Evolutionary conservation across 768 basidiomycete species (phyloP), one percentile per base, ranked within the genome.

Genomic region (Podaxis sp.): DNA sequence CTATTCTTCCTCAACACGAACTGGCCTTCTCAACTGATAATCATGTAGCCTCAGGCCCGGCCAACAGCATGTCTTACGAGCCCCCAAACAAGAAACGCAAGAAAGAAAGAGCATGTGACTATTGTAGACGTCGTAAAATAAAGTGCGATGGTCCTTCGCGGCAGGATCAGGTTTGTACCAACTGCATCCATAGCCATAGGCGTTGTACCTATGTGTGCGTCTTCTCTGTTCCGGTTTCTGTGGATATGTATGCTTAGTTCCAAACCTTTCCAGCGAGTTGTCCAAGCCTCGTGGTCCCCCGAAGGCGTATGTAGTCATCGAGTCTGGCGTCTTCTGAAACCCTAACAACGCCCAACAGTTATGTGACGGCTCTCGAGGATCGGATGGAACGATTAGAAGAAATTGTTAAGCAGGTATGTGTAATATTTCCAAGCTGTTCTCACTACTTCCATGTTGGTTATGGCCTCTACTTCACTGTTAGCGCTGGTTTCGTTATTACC

Each of bases 211-310:
- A 89, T 68, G 64, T 87, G 86, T 86, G 65, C 54, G 84, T 77
- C 39, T 57, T 38, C 40, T 53, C 46, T 3, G 44, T 52, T 61
- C 13, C 13, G 9, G 15, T 26, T 28, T 22, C 53, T 40, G 57
- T 61, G 9, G n/a, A 22, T 4, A 17, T 36, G 17, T 53, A 42
- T 26, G 26, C 17, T 36, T 38, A 38, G 36, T 36, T 66, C 53
- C 26, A 48, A 52, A 51, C 55, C 40, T 40, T 60, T 49, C 40
- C 58, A 87, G 86, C n/a, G 87, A 88, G 70, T 77, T 77, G 1
- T 88, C 87, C 3, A 84, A 84, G 65, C 87, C 87, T 62, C 80
- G 87, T 59, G 86, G 86, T 0, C 87, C 87, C 24, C 84, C 87
- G 4, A 89, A 89, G 74, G 86, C 84, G 85, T 89, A 64, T 68